Percentiles rank a stretch among this genome's conserved stretches.
phyloP scores from a whole-genome alignment of 192 early-diverging fungal species.

The Coemansia sp. region DNA sequence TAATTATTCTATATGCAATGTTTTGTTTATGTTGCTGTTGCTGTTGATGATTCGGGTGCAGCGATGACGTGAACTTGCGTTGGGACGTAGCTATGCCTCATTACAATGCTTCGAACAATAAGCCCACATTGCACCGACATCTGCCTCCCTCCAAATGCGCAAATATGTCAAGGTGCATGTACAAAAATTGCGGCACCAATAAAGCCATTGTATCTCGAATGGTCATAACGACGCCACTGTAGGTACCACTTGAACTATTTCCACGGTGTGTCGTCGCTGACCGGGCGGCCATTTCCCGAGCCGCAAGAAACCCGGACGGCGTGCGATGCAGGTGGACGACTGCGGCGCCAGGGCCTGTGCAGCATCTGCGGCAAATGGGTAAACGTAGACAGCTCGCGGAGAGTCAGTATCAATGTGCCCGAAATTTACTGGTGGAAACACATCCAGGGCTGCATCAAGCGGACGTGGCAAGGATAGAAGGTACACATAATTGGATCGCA shows the following conservation, averaged over 20 bases:
- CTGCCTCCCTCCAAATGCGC: constrained; percentile 1
- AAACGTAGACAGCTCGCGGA: constrained; percentile 34
- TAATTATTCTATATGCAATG: constrained; percentile 4
- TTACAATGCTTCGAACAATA: constrained; percentile 4
- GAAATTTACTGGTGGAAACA: constrained; percentile 60
- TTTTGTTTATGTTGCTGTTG: constrained; percentile 2
- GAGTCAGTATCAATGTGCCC: constrained; percentile 46
- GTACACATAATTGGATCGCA: background rate
- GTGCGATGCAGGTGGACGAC: constrained; percentile 2
- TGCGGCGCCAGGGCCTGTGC: constrained; percentile 46
- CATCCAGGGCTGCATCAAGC: constrained; percentile 50
- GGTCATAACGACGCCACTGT: constrained; percentile 3
- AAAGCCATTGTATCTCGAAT: background rate
- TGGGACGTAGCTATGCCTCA: background rate
- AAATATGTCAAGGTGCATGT: constrained; percentile 10
- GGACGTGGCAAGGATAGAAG: constrained; percentile 21
- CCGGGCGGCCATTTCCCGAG: constrained; percentile 43
- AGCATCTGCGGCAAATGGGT: constrained; percentile 51
- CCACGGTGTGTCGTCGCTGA: constrained; percentile 53
- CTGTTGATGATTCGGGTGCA: background rate
- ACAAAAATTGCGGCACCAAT: constrained; percentile 12
- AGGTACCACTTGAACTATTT: constrained; percentile 58
- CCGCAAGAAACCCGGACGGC: constrained; percentile 29
- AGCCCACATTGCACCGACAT: constrained; percentile 11
- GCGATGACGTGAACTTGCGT: background rate